Evolutionary conservation across 495 filamentous ascomycete species (phyloP), one percentile per base, ranked within the genome.

Genomic region (Podospora pseudocomata): DNA sequence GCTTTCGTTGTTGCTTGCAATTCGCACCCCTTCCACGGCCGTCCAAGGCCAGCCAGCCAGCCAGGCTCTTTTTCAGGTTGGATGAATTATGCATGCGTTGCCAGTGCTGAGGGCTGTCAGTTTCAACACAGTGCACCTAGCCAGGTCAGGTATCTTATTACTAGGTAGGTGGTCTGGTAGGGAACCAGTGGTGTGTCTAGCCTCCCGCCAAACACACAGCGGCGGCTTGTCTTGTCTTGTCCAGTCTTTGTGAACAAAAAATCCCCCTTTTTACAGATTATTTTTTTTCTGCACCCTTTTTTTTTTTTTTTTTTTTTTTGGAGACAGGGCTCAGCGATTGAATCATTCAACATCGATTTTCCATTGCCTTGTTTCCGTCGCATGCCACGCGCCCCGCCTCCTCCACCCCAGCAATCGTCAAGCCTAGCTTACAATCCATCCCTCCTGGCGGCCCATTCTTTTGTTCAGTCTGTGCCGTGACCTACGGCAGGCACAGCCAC

Each of bases 201-300:
- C 65, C 65, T 69, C 64, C 68, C 58, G 65, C 68, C 58, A 69
- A 44, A 32, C 30, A 63, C 64, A 55, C 44, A 39, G 27, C 58
- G 57, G 58, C 68, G 63, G 64, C 64, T 65, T 75, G 65, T 74
- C 64, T 68, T 26, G 68, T 67, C 72, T 65, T 75, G 65, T 74
- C 64, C 68, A 20, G 68, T 67, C 72, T 65, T 68, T 61, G 64
- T 65, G 30, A 63, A 44, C 20, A 64, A 39, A 28, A 28, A 19
- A 4, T 23, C 19, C 32, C 32, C n/a, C 65, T 63, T 70, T 71
- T 70, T 75, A 53, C 65, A 61, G 68, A 72, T 70, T n/a, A 72
- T 73, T 73, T 73, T 73, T 68, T 74, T 70, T 71, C 39, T 39
- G 63, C 65, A 71, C 63, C 32, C 67, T 44, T 71, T 66, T 23